Conservation (phyloP, 2,329 filamentous ascomycete genomes). For the Endoconidiophora polonica region DNA sequence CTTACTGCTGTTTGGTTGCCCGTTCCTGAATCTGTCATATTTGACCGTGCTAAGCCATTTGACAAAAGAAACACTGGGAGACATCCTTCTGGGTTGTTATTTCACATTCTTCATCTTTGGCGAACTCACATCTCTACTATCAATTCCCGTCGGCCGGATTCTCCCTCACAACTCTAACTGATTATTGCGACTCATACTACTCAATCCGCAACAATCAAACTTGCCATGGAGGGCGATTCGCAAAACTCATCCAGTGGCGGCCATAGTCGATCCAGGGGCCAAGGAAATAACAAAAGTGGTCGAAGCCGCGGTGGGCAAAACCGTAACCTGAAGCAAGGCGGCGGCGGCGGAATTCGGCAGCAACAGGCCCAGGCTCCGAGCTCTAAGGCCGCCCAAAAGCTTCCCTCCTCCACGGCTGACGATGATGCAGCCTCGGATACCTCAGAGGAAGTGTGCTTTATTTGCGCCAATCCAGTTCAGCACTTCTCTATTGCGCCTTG, state of each 20-base stretch:
- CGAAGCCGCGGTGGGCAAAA: not conserved
- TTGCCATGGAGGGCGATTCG: conserved; percentile 6
- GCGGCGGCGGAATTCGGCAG: not conserved
- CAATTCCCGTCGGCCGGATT: too few species aligned
- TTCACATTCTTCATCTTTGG: not conserved
- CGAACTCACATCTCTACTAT: not conserved
- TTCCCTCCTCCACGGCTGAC: not conserved
- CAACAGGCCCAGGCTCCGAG: not conserved
- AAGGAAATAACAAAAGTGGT: conserved; percentile 1
- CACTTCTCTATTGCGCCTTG: conserved; percentile 84
- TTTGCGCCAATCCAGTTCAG: conserved; percentile 79
- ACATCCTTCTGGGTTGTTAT: not conserved
- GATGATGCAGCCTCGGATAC: conserved; percentile 8
- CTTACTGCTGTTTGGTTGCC: too few species aligned
- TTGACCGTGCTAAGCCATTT: too few species aligned
- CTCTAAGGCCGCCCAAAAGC: conserved; percentile 3
- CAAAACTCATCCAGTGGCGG: conserved; percentile 1
- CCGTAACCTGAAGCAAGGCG: not conserved
- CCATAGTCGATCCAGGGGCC: not conserved
- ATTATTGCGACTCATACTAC: too few species aligned
- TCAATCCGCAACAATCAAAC: too few species aligned
- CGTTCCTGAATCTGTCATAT: too few species aligned
- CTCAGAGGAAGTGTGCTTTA: conserved; percentile 74
- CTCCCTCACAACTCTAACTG: too few species aligned
- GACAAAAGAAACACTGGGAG: too few species aligned